phyloP scores from a whole-genome alignment of 2,329 filamentous ascomycete species.

The Phialophora tarda region DNA sequence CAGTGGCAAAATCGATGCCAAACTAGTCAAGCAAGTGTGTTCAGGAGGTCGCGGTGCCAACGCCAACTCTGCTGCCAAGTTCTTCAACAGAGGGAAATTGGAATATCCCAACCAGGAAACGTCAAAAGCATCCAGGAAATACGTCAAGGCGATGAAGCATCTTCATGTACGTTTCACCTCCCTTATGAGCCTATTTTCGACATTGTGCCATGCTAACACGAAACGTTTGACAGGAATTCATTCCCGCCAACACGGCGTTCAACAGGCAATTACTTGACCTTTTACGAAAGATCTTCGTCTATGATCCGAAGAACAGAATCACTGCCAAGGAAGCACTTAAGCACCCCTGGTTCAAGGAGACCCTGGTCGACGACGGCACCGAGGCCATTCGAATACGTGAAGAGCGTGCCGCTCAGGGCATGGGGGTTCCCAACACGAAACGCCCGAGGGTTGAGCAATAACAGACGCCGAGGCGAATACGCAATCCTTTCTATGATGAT shows the following conservation, averaged over 20 bases:
- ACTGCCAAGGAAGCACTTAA: constrained; percentile 69
- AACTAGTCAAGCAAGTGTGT: constrained; percentile 60
- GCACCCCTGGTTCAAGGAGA: constrained; percentile 70
- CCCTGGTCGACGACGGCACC: constrained; percentile 68
- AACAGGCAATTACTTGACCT: constrained; percentile 69
- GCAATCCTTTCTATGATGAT: not conserved
- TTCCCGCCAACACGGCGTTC: constrained; percentile 64
- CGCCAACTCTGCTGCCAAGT: constrained; percentile 63
- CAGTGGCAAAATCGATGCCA: constrained; percentile 60
- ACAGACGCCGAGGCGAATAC: not conserved
- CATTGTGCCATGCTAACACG: constrained; percentile 34
- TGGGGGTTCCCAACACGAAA: constrained; percentile 34
- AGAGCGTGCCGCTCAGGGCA: constrained; percentile 40
- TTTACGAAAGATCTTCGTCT: constrained; percentile 67
- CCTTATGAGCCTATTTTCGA: not conserved
- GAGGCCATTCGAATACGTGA: constrained; percentile 65
- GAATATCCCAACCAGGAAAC: constrained; percentile 69
- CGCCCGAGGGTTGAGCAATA: constrained; percentile 30
- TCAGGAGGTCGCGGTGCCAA: constrained; percentile 54
- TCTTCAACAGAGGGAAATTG: constrained; percentile 62
- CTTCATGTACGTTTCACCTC: constrained; percentile 56
- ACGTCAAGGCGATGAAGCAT: constrained; percentile 71
- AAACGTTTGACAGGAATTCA: constrained; percentile 60
- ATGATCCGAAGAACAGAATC: constrained; percentile 69
- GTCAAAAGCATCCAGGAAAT: constrained; percentile 67